These are phyloP conservation scores for Jaapia argillacea DNA, from an alignment of 768 basidiomycete genomes.

Conservation along the genomic window DNA sequence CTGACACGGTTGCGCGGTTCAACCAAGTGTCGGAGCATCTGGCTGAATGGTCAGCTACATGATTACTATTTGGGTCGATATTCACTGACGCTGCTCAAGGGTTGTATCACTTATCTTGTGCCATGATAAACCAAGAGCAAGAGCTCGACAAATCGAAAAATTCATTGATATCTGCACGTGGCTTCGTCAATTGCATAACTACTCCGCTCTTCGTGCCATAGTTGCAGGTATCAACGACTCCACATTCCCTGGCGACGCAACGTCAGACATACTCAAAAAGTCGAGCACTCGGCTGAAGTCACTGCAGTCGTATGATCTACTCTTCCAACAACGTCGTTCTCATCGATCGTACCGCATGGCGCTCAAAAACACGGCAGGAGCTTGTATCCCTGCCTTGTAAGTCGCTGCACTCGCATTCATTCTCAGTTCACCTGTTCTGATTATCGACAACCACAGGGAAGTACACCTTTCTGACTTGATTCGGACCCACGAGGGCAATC, in stretches of 20 bases:
- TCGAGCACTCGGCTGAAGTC: slow-evolving; percentile 63
- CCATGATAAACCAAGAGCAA: slow-evolving; percentile 65
- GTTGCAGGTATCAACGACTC: slow-evolving; percentile 87
- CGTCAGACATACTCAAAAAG: slow-evolving; percentile 65
- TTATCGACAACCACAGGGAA: slow-evolving; percentile 40
- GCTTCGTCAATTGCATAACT: slow-evolving; percentile 81
- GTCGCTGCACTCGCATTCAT: slow-evolving; percentile 3
- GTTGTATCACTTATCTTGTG: slow-evolving; percentile 85
- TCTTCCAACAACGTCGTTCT: slow-evolving; percentile 71
- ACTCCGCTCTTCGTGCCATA: slow-evolving; percentile 85
- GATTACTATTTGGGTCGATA: slow-evolving; percentile 1
- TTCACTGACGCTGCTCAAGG: slow-evolving; percentile 34
- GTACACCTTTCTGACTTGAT: slow-evolving; percentile 88
- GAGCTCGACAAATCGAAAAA: slow-evolving; percentile 80
- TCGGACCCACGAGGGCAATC: slow-evolving; percentile 77
- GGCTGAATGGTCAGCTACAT: slow-evolving; percentile 58
- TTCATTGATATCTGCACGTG: slow-evolving; percentile 77
- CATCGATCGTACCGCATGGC: slow-evolving; percentile 91
- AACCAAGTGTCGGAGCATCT: slow-evolving; percentile 75
- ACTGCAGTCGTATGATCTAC: slow-evolving; percentile 73
- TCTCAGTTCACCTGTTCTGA: slow-evolving; percentile 5
- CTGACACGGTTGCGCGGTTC: slow-evolving; percentile 64
- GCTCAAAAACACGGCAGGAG: slow-evolving; percentile 72
- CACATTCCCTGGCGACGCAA: slow-evolving; percentile 65
- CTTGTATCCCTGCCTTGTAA: slow-evolving; percentile 81